phyloP scores from a whole-genome alignment of 2,329 filamentous ascomycete genomes.

The Microcyclosporella mali region DNA sequence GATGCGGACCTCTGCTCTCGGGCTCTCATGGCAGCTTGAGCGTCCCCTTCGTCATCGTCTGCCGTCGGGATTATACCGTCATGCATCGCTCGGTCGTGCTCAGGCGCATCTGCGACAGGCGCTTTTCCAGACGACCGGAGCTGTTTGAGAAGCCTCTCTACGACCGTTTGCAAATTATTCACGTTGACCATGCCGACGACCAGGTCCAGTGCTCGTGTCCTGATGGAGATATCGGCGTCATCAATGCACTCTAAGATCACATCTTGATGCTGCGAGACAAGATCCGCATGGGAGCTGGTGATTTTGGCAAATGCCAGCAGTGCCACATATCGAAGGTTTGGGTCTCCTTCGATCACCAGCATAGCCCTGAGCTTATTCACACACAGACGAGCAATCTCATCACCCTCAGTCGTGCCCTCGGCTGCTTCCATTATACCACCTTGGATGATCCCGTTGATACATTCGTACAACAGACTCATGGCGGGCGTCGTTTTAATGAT shows the following conservation, averaged over 20 bases:
- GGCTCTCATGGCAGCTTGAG: slow-evolving; percentile 49
- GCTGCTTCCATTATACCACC: slow-evolving; percentile 84
- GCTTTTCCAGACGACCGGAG: slow-evolving; percentile 60
- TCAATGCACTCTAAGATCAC: slow-evolving; percentile 96
- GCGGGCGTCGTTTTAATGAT: slow-evolving; percentile 92
- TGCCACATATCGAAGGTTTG: slow-evolving; percentile 96
- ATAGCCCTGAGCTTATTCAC: slow-evolving; percentile 90
- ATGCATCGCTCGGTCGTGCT: slow-evolving; percentile 42
- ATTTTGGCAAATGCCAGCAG: slow-evolving; percentile 94
- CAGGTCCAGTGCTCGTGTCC: slow-evolving; percentile 83
- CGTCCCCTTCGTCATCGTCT: slow-evolving; percentile 54
- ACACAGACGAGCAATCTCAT: slow-evolving; percentile 87
- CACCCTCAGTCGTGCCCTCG: slow-evolving; percentile 72
- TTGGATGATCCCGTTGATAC: slow-evolving; percentile 96
- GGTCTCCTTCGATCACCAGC: slow-evolving; percentile 87
- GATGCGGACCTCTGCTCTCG: slow-evolving; percentile 44
- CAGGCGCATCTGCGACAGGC: slow-evolving; percentile 40
- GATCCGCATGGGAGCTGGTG: slow-evolving; percentile 75
- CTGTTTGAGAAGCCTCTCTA: slow-evolving; percentile 81
- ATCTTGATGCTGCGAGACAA: slow-evolving; percentile 89
- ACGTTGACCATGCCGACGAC: slow-evolving; percentile 89
- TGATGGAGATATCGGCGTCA: slow-evolving; percentile 90
- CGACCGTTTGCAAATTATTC: slow-evolving; percentile 76
- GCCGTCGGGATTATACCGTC: slow-evolving; percentile 43
- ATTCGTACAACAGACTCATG: slow-evolving; percentile 98